Percentiles rank a stretch among this genome's conserved stretches.
Evolutionary conservation across 2,329 filamentous ascomycete genomes (phyloP).

Genomic region (Colletotrichum godetiae): DNA sequence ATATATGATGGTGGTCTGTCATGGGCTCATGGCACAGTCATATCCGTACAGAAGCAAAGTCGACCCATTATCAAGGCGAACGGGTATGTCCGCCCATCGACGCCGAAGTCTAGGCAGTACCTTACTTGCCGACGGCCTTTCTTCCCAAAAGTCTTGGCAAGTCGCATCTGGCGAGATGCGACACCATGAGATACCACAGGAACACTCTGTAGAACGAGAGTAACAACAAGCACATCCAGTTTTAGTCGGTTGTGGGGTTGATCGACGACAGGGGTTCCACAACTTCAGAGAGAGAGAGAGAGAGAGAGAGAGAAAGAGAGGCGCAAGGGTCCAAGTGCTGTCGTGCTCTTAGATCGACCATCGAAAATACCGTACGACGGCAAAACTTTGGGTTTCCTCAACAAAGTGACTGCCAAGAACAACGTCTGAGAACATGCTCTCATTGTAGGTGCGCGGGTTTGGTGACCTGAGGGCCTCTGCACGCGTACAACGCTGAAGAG

Average conservation of each 20-base stretch:
- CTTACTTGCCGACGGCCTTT: neutral
- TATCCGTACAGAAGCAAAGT: neutral
- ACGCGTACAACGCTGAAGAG: neutral
- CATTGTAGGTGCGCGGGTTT: neutral
- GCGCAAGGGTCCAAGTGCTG: neutral
- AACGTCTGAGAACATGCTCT: conserved; percentile 8
- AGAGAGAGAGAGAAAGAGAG: neutral
- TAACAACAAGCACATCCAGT: neutral
- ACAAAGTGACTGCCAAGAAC: neutral
- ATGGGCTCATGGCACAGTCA: neutral
- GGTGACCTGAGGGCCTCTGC: neutral
- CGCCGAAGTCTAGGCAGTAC: neutral
- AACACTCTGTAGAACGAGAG: neutral
- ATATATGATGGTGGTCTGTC: neutral
- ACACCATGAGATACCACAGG: neutral
- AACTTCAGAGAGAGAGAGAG: neutral
- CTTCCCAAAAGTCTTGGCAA: neutral
- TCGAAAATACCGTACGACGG: neutral
- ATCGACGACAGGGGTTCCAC: conserved; percentile 5
- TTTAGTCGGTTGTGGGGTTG: neutral
- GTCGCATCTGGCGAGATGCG: neutral
- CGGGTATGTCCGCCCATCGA: neutral
- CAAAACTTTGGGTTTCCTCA: conserved; percentile 13
- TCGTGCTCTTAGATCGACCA: neutral
- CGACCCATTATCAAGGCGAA: neutral